These are phyloP conservation scores for Dysphania ambrosioides DNA, from an alignment of 148 eudicot species.

Conservation along the genomic window DNA sequence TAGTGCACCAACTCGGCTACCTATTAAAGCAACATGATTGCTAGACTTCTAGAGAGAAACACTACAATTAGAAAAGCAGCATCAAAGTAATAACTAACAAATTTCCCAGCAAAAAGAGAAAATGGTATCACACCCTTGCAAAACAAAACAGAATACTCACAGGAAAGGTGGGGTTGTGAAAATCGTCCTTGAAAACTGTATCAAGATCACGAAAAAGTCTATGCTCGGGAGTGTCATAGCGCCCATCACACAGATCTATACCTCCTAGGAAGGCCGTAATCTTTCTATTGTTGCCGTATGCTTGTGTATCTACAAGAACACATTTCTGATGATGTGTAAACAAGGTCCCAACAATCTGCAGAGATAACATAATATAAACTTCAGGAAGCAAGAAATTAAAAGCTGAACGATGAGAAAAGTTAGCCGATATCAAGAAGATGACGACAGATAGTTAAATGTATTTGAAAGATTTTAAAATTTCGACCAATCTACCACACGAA, in stretches of 20 bases:
- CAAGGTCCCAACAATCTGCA: conserved; percentile 82
- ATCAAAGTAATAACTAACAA: not conserved
- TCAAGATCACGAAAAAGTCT: conserved; percentile 81
- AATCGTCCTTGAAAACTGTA: conserved; percentile 69
- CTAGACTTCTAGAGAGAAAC: not conserved
- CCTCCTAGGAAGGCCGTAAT: conserved; percentile 93
- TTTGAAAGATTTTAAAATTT: no score
- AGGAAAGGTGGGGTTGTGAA: conserved; percentile 80
- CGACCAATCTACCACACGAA: not conserved
- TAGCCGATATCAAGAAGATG: not conserved
- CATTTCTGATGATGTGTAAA: conserved; percentile 99
- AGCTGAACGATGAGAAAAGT: no score
- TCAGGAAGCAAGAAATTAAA: conserved; percentile 14
- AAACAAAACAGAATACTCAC: conserved; percentile 49
- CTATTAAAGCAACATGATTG: not conserved
- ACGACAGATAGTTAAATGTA: not conserved
- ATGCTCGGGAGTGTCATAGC: conserved; percentile 97
- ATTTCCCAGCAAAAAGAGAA: not conserved
- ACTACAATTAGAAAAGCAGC: not conserved
- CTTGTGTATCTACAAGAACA: conserved; percentile 96
- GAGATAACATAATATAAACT: conserved; percentile 16
- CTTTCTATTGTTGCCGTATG: conserved; percentile 74
- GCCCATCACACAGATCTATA: conserved; percentile 94
- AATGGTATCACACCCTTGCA: not conserved
- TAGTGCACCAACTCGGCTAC: not conserved